Evolutionary conservation across 2,329 filamentous ascomycete genomes (phyloP).

Genomic region (Aspergillus fructus): DNA sequence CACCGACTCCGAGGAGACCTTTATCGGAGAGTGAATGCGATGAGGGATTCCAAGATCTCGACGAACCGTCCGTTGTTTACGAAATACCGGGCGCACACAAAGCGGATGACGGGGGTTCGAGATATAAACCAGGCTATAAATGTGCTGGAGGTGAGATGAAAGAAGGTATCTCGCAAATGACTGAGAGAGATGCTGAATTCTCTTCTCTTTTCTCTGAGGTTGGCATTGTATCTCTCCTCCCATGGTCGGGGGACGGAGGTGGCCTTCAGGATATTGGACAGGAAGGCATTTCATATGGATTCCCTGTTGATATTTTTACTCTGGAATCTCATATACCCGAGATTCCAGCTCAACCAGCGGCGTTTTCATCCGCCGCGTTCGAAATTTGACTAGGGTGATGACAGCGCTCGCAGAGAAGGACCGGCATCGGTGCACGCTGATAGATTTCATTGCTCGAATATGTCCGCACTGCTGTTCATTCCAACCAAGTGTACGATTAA

Average conservation of each 20-base stretch:
- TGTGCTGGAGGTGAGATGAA: neutral
- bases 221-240: neutral
- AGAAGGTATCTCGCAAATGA: neutral
- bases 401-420: neutral
- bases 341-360: neutral
- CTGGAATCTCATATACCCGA: neutral
- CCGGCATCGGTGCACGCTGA: neutral
- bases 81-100: neutral
- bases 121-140: neutral
- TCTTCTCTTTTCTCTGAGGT: neutral
- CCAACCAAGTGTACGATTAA: neutral
- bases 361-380: neutral
- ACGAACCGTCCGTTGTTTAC: neutral
- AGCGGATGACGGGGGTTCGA: neutral
- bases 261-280: neutral
- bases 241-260: neutral
- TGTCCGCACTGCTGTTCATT: neutral
- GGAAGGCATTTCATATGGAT: neutral
- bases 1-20: neutral
- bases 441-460: neutral
- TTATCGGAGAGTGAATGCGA: neutral
- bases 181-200: neutral
- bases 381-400: neutral
- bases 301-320: neutral
- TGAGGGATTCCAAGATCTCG: neutral